A percentile compares a stretch with the other conserved stretches of the same genome.
Evolutionary conservation across 139 green algal genomes (phyloP).

Genomic region (Chlamydomonas urium): DNA sequence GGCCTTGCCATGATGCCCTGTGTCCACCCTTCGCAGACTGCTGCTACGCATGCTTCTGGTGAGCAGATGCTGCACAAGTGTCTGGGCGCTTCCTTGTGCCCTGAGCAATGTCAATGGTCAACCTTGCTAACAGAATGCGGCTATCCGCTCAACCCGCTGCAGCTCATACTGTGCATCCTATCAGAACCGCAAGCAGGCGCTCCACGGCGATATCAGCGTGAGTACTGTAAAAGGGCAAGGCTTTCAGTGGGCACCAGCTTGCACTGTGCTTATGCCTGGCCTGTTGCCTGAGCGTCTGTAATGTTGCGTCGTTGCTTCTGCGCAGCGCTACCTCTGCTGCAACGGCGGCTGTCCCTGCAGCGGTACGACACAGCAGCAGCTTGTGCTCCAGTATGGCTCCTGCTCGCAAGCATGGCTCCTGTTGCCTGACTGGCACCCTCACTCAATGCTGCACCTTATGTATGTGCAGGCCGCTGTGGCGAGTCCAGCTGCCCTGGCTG

Average conservation of each 20-base stretch:
- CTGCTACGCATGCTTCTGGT: conserved; percentile 11
- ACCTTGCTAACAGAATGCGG: background rate
- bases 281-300: background rate
- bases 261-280: too few species aligned
- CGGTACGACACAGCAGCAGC: conserved; percentile 19
- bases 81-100: background rate
- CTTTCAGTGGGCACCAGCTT: too few species aligned
- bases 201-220: conserved; percentile 72
- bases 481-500: conserved; percentile 57
- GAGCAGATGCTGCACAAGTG: too few species aligned
- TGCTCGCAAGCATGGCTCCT: background rate
- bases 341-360: conserved; percentile 72
- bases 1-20: background rate
- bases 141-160: conserved; percentile 8
- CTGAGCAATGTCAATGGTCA: background rate
- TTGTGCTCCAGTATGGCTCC: background rate
- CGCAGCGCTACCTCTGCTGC: conserved; percentile 70
- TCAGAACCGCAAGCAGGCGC: conserved; percentile 58
- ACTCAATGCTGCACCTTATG: background rate
- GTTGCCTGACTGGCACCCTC: background rate
- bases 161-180: conserved; percentile 63
- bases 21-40: background rate
- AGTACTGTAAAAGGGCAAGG: too few species aligned
- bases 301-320: background rate
- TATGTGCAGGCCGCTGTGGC: conserved; percentile 52